Conservation (phyloP, 306 rosid genomes). For the Ochetophila trinervis region DNA sequence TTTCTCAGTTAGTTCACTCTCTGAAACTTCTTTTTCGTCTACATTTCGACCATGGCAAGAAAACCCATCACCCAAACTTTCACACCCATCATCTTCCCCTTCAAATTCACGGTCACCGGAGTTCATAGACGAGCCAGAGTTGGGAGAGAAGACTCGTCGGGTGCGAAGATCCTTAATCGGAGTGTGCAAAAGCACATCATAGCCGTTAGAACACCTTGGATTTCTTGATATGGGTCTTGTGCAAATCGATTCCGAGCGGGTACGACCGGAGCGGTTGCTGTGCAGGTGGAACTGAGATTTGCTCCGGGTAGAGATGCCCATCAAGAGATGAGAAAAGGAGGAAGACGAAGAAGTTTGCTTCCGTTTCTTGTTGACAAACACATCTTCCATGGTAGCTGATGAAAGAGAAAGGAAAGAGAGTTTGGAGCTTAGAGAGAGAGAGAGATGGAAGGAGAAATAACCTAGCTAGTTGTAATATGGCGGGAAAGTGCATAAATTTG, state of each 20-base stretch:
- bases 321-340: neutral
- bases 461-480: constrained; percentile 43
- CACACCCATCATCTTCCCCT: neutral
- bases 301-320: constrained; percentile 26
- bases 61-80: neutral
- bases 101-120: neutral
- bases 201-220: constrained; percentile 3
- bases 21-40: neutral
- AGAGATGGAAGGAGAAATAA: neutral
- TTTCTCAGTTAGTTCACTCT: constrained; percentile 9
- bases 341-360: constrained; percentile 9
- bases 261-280: constrained; percentile 25
- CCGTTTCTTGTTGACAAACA: constrained; percentile 26
- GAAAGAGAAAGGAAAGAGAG: neutral
- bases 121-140: constrained; percentile 12
- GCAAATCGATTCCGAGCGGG: constrained; percentile 11
- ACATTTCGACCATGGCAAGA: neutral
- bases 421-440: neutral
- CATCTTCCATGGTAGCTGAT: constrained; percentile 38
- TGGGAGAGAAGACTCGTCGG: constrained; percentile 58
- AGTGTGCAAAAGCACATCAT: constrained; percentile 1
- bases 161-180: constrained; percentile 64
- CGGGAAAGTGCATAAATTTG: constrained; percentile 19
- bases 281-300: constrained; percentile 23
- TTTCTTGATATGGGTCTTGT: constrained; percentile 6